Percentiles rank a stretch among this genome's conserved stretches.
Evolutionary conservation across 371 early-diverging fungal species (phyloP).

Genomic region (Rhizopus stolonifer): DNA sequence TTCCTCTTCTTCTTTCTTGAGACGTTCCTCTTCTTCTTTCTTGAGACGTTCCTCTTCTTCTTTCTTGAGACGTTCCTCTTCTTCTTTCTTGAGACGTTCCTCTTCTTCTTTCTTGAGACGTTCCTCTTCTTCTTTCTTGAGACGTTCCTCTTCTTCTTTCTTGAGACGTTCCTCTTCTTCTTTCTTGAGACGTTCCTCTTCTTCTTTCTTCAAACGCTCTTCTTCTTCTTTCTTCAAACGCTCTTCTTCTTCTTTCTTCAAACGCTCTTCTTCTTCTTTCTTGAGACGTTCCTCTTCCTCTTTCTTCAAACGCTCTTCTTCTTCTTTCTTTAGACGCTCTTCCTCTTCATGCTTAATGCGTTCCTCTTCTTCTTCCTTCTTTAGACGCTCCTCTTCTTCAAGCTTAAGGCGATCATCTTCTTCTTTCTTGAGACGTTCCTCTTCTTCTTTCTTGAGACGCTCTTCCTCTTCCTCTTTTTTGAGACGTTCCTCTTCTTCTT

Average conservation of each 20-base stretch:
- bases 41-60: no score
- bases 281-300: no score
- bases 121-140: no score
- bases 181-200: not conserved
- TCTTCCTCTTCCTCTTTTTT: not conserved
- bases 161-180: not conserved
- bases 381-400: not conserved
- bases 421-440: conserved; percentile 1
- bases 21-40: no score
- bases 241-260: conserved; percentile 2
- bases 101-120: no score
- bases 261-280: not conserved
- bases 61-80: no score
- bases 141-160: conserved; percentile 1
- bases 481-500: conserved; percentile 4
- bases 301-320: conserved; percentile 10
- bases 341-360: not conserved
- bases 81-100: no score
- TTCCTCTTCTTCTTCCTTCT: conserved; percentile 1
- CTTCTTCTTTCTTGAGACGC: not conserved
- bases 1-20: conserved; percentile 5
- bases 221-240: no score
- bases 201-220: not conserved
- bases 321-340: not conserved
- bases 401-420: not conserved